Percentiles rank a stretch among this genome's conserved stretches.
These are phyloP conservation scores for Neurospora pannonica DNA, from an alignment of 495 filamentous ascomycete species.

Conservation along the genomic window DNA sequence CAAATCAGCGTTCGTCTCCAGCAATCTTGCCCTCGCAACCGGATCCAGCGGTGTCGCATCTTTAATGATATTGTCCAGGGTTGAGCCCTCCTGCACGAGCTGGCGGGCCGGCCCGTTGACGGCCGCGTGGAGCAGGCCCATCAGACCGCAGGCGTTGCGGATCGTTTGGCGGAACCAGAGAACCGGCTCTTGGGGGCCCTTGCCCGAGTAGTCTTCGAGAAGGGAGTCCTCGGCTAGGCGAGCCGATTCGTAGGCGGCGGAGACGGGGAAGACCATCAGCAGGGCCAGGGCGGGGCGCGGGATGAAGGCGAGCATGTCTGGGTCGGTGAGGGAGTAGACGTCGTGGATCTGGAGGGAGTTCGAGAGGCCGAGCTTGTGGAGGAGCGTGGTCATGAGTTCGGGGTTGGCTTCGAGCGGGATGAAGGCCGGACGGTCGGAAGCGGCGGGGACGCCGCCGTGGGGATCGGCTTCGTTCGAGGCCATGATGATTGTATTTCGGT, in stretches of 20 bases:
- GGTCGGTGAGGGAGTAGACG: slow-evolving; percentile 73
- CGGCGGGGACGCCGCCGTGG: slow-evolving; percentile 6
- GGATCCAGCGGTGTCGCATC: slow-evolving; percentile 44
- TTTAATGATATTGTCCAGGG: slow-evolving; percentile 32
- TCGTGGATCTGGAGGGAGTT: slow-evolving; percentile 61
- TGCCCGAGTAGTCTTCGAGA: slow-evolving; percentile 31
- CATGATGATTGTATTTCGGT: slow-evolving; percentile 16
- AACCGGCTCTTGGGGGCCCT: slow-evolving; percentile 43
- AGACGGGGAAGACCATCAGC: slow-evolving; percentile 77
- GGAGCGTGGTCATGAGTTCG: slow-evolving; percentile 66
- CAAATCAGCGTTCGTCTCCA: slow-evolving; percentile 63
- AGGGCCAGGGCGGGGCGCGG: slow-evolving; percentile 76
- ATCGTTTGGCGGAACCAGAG: slow-evolving; percentile 87
- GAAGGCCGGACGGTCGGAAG: slow-evolving; percentile 29
- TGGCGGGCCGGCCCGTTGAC: slow-evolving; percentile 42
- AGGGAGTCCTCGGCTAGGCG: slow-evolving; percentile 56
- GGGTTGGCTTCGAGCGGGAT: slow-evolving; percentile 57
- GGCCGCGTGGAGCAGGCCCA: slow-evolving; percentile 67
- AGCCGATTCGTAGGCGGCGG: slow-evolving; percentile 56
- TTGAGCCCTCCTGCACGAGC: slow-evolving; percentile 33
- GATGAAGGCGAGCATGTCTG: slow-evolving; percentile 67
- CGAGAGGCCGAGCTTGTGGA: slow-evolving; percentile 67
- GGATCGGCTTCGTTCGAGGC: slow-evolving; percentile 8
- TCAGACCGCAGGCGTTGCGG: slow-evolving; percentile 70
- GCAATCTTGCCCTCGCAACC: slow-evolving; percentile 51